Conservation (phyloP, 2,329 filamentous ascomycete species). For the Drechslerella dactyloides region DNA sequence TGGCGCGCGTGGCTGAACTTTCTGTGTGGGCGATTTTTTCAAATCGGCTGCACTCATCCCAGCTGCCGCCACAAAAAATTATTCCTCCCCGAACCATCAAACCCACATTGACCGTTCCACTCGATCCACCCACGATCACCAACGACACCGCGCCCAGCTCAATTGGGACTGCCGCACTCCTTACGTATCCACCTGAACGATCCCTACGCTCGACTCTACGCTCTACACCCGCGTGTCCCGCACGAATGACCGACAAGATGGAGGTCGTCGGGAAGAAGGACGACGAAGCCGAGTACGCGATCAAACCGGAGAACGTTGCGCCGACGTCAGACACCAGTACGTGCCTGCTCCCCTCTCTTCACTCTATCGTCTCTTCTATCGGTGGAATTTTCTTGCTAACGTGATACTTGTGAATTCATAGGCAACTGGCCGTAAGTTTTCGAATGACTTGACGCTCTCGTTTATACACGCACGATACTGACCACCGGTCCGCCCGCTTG, state of each 20-base stretch:
- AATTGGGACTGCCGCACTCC: conserved; percentile 20
- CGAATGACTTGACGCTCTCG: neutral
- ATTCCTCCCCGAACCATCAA: conserved; percentile 15
- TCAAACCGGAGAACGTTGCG: conserved; percentile 86
- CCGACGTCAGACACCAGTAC: conserved; percentile 82
- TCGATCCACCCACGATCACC: neutral
- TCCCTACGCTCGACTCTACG: conserved; percentile 12
- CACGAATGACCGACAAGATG: conserved; percentile 58
- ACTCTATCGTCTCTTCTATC: neutral
- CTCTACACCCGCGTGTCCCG: neutral
- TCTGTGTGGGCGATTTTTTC: conserved; percentile 43
- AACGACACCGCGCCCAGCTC: conserved; percentile 16
- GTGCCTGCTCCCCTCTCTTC: conserved; percentile 33
- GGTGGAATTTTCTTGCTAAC: conserved; percentile 17
- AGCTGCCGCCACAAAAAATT: conserved; percentile 24
- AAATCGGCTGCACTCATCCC: conserved; percentile 28
- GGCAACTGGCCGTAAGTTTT: conserved; percentile 69
- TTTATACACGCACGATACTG: conserved; percentile 16
- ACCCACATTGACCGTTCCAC: neutral
- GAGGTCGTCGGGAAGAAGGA: conserved; percentile 61
- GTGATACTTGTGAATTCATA: neutral
- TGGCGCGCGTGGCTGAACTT: conserved; percentile 21
- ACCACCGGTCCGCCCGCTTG: neutral
- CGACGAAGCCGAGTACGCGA: conserved; percentile 76
- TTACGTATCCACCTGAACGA: neutral